Evolutionary conservation across 805 yeast species (phyloP).

Genomic region (Kockiozyma suomiensis): DNA sequence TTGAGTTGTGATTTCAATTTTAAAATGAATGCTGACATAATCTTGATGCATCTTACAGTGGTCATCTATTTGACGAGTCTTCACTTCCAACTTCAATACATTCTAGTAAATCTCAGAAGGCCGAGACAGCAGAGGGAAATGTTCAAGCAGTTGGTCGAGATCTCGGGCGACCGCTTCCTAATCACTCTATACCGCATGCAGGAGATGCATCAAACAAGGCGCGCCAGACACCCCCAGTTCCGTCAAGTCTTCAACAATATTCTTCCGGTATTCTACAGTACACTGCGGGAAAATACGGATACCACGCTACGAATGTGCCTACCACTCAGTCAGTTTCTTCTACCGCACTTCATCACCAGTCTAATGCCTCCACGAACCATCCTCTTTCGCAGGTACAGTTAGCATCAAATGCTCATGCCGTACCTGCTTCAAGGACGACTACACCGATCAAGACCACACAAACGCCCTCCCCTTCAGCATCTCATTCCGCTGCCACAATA

Average conservation of each 20-base stretch:
- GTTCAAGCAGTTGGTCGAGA: slow-evolving; percentile 3
- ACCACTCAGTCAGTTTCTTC: background rate
- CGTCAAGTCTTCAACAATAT: background rate
- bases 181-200: background rate
- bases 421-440: background rate
- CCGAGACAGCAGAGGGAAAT: background rate
- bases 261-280: slow-evolving; percentile 1
- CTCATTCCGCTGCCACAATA: slow-evolving; percentile 32
- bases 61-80: slow-evolving; percentile 40
- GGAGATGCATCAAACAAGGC: background rate
- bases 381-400: background rate
- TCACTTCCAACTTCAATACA: slow-evolving; percentile 39
- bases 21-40: slow-evolving; percentile 5
- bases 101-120: slow-evolving; percentile 14
- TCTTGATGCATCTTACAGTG: slow-evolving; percentile 29
- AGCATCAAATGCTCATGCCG: background rate
- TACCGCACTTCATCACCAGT: background rate
- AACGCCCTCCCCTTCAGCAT: background rate
- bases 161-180: background rate
- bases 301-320: background rate
- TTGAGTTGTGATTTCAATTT: background rate
- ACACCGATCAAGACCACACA: background rate
- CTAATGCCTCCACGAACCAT: background rate
- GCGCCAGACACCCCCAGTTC: background rate
- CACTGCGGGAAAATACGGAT: slow-evolving; percentile 6